A percentile compares a stretch with the other conserved stretches of the same genome.
phyloP scores from a whole-genome alignment of 164 flowering plant genomes.

The Magnolia sinica region DNA sequence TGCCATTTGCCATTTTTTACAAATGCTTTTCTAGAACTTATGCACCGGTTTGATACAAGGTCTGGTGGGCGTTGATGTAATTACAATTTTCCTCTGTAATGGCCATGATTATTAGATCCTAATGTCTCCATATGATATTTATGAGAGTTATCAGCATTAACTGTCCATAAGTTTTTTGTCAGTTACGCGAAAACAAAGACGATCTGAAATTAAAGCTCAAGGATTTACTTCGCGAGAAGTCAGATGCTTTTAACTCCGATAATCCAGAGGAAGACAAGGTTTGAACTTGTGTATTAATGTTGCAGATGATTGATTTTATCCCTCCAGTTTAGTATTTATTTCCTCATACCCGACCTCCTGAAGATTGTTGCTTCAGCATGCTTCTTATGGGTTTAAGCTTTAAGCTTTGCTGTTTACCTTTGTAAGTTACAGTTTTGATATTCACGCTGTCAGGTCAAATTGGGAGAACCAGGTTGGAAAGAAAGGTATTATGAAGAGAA shows the following conservation, averaged over 20 bases:
- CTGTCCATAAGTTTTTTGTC: constrained; percentile 1
- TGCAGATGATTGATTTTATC: not conserved
- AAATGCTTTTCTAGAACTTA: constrained; percentile 1
- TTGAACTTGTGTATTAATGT: constrained; percentile 1
- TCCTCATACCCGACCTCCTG: not conserved
- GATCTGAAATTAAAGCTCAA: constrained; percentile 82
- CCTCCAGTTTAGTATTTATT: not conserved
- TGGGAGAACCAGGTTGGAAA: constrained; percentile 96
- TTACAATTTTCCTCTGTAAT: not conserved
- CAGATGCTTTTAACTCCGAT: constrained; percentile 63
- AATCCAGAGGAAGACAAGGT: constrained; percentile 90
- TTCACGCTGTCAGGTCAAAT: constrained; percentile 50
- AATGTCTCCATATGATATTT: constrained; percentile 2
- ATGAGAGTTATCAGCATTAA: no score
- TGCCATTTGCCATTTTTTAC: not conserved
- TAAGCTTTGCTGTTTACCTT: not conserved
- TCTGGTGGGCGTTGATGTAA: not conserved
- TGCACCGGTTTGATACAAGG: constrained; percentile 16
- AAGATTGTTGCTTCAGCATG: not conserved
- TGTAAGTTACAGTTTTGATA: constrained; percentile 4
- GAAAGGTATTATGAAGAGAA: constrained; percentile 95
- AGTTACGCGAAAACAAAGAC: constrained; percentile 73
- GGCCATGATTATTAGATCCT: not conserved
- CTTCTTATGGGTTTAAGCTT: not conserved
- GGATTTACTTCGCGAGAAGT: constrained; percentile 70